phyloP scores from a whole-genome alignment of 129 eudicot species.

The Centaurea solstitialis region DNA sequence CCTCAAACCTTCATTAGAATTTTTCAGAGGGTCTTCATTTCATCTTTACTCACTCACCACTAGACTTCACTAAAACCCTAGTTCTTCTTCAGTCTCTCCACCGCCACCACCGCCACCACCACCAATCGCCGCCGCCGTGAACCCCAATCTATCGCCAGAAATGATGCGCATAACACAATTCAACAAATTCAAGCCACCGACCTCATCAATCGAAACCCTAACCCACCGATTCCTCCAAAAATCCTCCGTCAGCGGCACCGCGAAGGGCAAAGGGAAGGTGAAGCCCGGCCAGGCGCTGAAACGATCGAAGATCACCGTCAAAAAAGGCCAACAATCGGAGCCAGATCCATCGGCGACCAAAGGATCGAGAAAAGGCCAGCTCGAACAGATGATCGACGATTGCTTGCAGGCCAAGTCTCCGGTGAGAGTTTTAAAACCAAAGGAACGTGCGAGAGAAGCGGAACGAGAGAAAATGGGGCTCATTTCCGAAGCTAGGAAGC shows the following conservation, averaged over 20 bases:
- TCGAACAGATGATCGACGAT: constrained; percentile 62
- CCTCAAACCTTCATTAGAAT: background rate
- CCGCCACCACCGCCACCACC: background rate
- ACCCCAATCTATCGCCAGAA: background rate
- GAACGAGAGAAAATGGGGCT: constrained; percentile 83
- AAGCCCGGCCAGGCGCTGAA: constrained; percentile 58
- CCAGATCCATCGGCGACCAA: constrained; percentile 28
- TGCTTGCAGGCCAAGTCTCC: constrained; percentile 64
- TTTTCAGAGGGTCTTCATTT: background rate
- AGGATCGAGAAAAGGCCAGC: constrained; percentile 47
- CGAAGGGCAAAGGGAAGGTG: constrained; percentile 71
- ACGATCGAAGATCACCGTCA: constrained; percentile 52
- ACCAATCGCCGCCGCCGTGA: background rate
- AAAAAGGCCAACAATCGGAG: constrained; percentile 42
- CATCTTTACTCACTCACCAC: background rate
- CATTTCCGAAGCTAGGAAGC: constrained; percentile 56
- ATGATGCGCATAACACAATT: constrained; percentile 38
- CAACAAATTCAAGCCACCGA: constrained; percentile 38
- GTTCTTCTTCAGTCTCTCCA: background rate
- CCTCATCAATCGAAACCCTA: constrained; percentile 48
- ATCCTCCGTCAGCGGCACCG: constrained; percentile 80
- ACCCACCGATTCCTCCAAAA: constrained; percentile 46
- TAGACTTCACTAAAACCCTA: constrained; percentile 27
- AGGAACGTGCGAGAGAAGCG: constrained; percentile 70
- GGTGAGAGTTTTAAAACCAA: constrained; percentile 56